Percentiles rank a stretch among this genome's conserved stretches.
Evolutionary conservation across 1,284 basidiomycete species (phyloP).

Genomic region (Pseudomicrostroma phylloplanum): DNA sequence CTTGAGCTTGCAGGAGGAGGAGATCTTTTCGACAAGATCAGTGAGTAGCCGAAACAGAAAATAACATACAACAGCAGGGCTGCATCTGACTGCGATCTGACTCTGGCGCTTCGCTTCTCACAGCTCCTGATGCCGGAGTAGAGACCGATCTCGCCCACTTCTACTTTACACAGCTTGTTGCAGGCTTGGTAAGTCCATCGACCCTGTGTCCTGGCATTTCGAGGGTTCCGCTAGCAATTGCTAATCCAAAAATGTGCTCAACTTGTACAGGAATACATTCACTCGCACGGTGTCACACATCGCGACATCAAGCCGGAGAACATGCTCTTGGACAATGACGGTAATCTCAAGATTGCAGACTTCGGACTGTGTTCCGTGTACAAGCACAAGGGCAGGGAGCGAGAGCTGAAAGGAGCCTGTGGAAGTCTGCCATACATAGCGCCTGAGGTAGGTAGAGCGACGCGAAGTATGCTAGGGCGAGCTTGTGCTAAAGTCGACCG

Average conservation of each 20-base stretch:
- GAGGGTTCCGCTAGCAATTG: no score
- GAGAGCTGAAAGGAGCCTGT: constrained; percentile 56
- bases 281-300: constrained; percentile 59
- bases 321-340: constrained; percentile 23
- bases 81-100: not conserved
- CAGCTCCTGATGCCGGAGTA: constrained; percentile 72
- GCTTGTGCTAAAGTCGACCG: constrained; percentile 9
- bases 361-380: constrained; percentile 91
- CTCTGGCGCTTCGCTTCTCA: not conserved
- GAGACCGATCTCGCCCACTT: constrained; percentile 80
- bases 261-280: constrained; percentile 59
- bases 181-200: constrained; percentile 50
- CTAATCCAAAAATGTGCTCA: no score
- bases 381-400: constrained; percentile 75
- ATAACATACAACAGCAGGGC: not conserved
- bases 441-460: constrained; percentile 59
- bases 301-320: constrained; percentile 55
- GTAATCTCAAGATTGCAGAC: constrained; percentile 78
- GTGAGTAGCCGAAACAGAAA: constrained; percentile 54
- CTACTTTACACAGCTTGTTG: constrained; percentile 82
- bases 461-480: constrained; percentile 53
- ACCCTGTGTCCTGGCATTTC: no score
- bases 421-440: constrained; percentile 93
- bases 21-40: constrained; percentile 96
- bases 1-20: constrained; percentile 88